Base-by-base conservation (phyloP, 2,329 filamentous ascomycete species). In the Aspergillus sp. region DNA sequence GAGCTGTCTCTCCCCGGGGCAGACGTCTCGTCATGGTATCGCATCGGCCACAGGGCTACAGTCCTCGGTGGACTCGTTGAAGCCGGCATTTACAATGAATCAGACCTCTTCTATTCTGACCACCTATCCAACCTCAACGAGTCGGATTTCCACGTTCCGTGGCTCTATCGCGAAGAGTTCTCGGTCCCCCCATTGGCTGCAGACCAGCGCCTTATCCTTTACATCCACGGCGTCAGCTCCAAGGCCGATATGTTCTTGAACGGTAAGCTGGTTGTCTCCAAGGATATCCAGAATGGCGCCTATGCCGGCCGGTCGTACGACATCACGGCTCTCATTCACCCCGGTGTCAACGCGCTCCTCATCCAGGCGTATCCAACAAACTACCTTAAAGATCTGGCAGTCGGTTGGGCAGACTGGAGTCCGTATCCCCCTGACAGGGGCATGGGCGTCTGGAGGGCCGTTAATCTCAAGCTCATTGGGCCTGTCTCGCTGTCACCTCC, bases 401-500 rank as follows among this genome's bases (percentile, higher is more conserved):
- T 86, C 9, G 83, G 83, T 0, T 87, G 85, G 55, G 80, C 84
- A 0, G 84, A 87, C 63, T 87, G 85, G 84, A 86, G 86, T 55
- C 84, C 84, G 0, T 81, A 82, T 54, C 83, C 85, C 0, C 79
- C 83, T 0, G 85, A 88, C 66, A 86, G 87, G 47, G 85, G 85
- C 2, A 86, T 84, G 0, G 85, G 85, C 0, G 74, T 88, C 8
- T 88, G 86, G 86, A 77, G 86, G 5, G 75, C 86, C 43, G 74
- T 88, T 1, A 77, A 79, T 35, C 54, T 88, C 43, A 82, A 79
- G 50, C 78, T 83, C 66, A 86, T 82, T 0, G 84, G 85, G 0
- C 67, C 81, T 0, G 77, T 85, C 1, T 70, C 74, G 2, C 64
- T 75, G 50, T 79, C 75, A 0, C 69, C 79, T 0, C 62, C 83